These are phyloP conservation scores for Sporobolomyces pararoseus DNA, from an alignment of 768 basidiomycete genomes.

Conservation along the genomic window DNA sequence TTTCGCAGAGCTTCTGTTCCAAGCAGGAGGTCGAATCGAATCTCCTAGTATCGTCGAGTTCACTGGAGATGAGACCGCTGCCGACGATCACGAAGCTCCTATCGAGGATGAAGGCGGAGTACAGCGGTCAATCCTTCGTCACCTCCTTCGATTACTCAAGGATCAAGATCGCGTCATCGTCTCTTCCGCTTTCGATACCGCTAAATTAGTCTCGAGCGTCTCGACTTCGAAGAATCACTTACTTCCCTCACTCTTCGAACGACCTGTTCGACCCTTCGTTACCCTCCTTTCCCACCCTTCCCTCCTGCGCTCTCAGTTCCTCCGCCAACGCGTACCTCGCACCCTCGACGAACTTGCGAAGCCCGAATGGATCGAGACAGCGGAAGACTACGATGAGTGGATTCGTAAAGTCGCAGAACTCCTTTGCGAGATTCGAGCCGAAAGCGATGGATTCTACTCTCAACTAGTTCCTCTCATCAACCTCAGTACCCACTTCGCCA, in stretches of 20 bases:
- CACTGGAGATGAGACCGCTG: neutral
- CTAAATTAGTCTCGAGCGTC: slow-evolving; percentile 17
- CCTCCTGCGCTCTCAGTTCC: slow-evolving; percentile 8
- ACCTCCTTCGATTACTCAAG: slow-evolving; percentile 2
- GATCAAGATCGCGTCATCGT: neutral
- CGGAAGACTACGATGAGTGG: slow-evolving; percentile 13
- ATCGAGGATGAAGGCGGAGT: slow-evolving; percentile 18
- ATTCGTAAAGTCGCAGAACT: slow-evolving; percentile 23
- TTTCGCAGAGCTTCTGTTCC: slow-evolving; percentile 34
- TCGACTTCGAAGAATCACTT: neutral
- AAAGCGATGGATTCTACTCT: slow-evolving; percentile 62
- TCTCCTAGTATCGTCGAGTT: slow-evolving; percentile 15
- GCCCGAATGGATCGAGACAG: neutral
- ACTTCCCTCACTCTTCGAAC: neutral
- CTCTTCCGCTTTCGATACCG: slow-evolving; percentile 14
- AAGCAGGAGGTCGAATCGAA: slow-evolving; percentile 8
- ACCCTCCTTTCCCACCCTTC: neutral
- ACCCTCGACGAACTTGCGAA: neutral
- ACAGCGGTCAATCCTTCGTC: slow-evolving; percentile 12
- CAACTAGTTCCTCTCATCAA: slow-evolving; percentile 63
- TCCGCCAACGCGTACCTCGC: neutral
- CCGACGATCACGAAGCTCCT: neutral
- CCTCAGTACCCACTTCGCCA: slow-evolving; percentile 60
- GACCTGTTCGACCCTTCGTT: neutral
- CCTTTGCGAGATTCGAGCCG: slow-evolving; percentile 28